These are phyloP conservation scores for Onygenales sp. DNA, from an alignment of 2,329 filamentous ascomycete genomes.

Conservation along the genomic window DNA sequence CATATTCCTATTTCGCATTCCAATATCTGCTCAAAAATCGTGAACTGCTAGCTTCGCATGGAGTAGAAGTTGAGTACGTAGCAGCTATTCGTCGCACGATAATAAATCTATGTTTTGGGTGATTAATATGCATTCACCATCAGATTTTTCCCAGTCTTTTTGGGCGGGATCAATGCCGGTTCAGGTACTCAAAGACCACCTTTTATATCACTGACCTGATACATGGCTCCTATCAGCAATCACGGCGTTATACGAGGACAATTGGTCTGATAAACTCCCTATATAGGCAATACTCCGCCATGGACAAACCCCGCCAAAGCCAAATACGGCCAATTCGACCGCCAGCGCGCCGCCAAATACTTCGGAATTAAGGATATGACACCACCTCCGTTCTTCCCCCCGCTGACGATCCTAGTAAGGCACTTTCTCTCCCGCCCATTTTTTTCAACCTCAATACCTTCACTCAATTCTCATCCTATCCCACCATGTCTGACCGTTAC, in stretches of 20 bases:
- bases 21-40: conserved; percentile 50
- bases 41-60: conserved; percentile 46
- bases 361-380: conserved; percentile 37
- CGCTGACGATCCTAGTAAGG: conserved; percentile 41
- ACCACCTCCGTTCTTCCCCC: conserved; percentile 44
- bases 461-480: neutral
- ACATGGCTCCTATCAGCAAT: neutral
- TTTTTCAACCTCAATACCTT: conserved; percentile 25
- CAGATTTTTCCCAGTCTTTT: conserved; percentile 63
- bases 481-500: neutral
- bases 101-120: too few species aligned
- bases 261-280: conserved; percentile 1
- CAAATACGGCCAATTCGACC: conserved; percentile 45
- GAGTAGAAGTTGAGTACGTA: conserved; percentile 57
- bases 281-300: conserved; percentile 63
- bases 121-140: too few species aligned
- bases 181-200: conserved; percentile 36
- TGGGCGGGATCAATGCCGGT: conserved; percentile 56
- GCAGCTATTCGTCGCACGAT: neutral
- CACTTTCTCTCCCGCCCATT: conserved; percentile 29
- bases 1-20: conserved; percentile 45
- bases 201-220: neutral
- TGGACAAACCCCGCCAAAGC: conserved; percentile 63
- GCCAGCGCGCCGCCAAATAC: conserved; percentile 40
- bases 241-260: neutral